A percentile compares a stretch with the other conserved stretches of the same genome.
Evolutionary conservation across 345 rosid species (phyloP).

Genomic region (Aurinia saxatilis): DNA sequence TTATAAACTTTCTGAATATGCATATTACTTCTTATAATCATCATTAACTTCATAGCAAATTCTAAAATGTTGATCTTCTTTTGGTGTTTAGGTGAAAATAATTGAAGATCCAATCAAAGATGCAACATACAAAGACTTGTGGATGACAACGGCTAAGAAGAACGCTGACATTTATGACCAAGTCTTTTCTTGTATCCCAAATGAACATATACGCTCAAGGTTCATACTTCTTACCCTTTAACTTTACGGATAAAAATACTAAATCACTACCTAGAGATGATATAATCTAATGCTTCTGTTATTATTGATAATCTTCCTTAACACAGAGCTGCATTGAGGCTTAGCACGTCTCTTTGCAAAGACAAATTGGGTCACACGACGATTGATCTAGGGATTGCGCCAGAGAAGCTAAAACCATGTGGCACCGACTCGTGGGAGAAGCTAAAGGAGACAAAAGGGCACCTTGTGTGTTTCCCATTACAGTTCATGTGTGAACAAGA

Average conservation of each 20-base stretch:
- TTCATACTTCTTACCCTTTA: conserved; percentile 10
- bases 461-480: conserved; percentile 74
- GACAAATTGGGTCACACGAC: conserved; percentile 68
- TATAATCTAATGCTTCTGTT: not conserved
- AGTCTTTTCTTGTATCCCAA: conserved; percentile 82
- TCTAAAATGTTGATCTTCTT: not conserved
- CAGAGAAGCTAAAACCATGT: conserved; percentile 36
- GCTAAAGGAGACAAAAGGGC: conserved; percentile 50
- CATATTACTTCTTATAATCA: not conserved
- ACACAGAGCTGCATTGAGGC: conserved; percentile 64
- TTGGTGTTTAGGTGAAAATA: conserved; percentile 37
- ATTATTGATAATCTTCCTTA: not conserved
- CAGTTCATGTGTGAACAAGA: conserved; percentile 73
- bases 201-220: conserved; percentile 65
- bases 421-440: conserved; percentile 47
- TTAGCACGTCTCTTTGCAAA: conserved; percentile 44
- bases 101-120: conserved; percentile 66
- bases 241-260: not conserved
- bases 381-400: conserved; percentile 81
- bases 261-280: not conserved
- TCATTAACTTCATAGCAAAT: not conserved
- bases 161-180: conserved; percentile 61
- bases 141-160: conserved; percentile 72
- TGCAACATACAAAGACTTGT: conserved; percentile 56
- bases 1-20: not conserved